Evolutionary conservation across 129 eudicot species (phyloP), one percentile per base, ranked within the genome.

Genomic region (Artemisia tridentata): DNA sequence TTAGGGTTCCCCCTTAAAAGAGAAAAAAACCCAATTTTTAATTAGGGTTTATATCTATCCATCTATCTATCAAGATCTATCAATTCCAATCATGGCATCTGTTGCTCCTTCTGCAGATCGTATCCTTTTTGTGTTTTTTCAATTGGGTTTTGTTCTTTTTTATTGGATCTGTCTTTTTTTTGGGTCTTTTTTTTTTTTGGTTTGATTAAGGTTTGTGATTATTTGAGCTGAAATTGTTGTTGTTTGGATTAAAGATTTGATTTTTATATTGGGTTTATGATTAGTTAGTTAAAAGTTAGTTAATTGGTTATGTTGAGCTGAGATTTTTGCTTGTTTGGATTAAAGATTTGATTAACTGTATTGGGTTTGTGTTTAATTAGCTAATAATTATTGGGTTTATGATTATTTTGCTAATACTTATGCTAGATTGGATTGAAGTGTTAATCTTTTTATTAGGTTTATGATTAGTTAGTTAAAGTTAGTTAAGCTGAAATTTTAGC

Each of bases 101-200:
- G 86, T 85, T 78, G 81, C 88, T 72, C 80, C 88, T 50, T 79
- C 86, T 9, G 85, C 95, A 52, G 96, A 88, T 77, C 91, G 96
- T 88, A 88, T 76, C 89, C 85, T 85, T 65, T 50, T 12, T 57
- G 34, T 46, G 15, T n/a, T 59, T 38, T 67, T 23, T 25, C n/a
- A 11, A 12, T 16, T 20, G 25, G 43, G 16, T 65, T 65, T 25
- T 11, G 5, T n/a, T 65, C 31, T 18, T 21, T 12, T 64, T 53
- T 3, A 4, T 10, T 73, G 12, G 63, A 53, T 73, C 78, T 54
- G 66, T 4, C 57, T 5, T 3, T 21, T 21, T 12, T 77, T 25
- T 53, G 63, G 52, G n/a, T n/a, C n/a, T n/a, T 71, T 50, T 18
- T 9, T 27, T 3, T 11, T 68, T 13, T 54, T 4, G 21, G 18